Conservation (phyloP, 2,329 filamentous ascomycete genomes). For the Alternaria arborescens region DNA sequence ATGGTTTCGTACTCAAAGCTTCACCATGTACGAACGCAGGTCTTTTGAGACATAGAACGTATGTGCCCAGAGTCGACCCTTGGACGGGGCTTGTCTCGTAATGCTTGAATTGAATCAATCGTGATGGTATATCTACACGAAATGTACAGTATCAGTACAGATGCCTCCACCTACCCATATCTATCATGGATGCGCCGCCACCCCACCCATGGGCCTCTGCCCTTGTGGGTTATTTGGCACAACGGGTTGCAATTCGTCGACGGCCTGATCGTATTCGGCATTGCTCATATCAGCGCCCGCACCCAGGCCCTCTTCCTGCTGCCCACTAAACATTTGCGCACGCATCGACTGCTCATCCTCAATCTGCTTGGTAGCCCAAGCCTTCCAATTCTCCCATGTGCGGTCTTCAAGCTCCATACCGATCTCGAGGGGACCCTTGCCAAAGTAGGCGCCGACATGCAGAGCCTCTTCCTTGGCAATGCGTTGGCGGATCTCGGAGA, state of each 20-base stretch:
- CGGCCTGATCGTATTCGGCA: constrained; percentile 38
- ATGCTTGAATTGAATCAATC: background rate
- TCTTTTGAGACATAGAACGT: no score
- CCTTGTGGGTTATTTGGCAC: constrained; percentile 36
- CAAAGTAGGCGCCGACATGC: constrained; percentile 87
- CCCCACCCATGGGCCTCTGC: constrained; percentile 50
- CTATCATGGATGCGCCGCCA: constrained; percentile 45
- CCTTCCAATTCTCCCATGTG: constrained; percentile 84
- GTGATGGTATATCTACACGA: constrained; percentile 29
- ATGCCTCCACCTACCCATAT: constrained; percentile 34
- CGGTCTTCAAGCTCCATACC: constrained; percentile 83
- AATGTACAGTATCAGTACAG: constrained; percentile 26
- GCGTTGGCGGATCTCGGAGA: constrained; percentile 81
- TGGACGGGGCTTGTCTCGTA: background rate
- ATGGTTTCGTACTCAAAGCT: no score
- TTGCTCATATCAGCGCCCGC: constrained; percentile 26
- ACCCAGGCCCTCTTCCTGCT: constrained; percentile 43
- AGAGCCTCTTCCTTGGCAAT: constrained; percentile 88
- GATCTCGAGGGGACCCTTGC: constrained; percentile 76
- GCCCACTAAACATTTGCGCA: constrained; percentile 53
- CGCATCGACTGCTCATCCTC: constrained; percentile 58
- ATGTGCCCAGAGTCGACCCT: background rate
- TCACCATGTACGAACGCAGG: no score
- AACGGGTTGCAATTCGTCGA: constrained; percentile 46
- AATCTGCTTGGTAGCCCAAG: constrained; percentile 71